Conservation (phyloP, 441 rosid genomes). For the Melianthus villosus region DNA sequence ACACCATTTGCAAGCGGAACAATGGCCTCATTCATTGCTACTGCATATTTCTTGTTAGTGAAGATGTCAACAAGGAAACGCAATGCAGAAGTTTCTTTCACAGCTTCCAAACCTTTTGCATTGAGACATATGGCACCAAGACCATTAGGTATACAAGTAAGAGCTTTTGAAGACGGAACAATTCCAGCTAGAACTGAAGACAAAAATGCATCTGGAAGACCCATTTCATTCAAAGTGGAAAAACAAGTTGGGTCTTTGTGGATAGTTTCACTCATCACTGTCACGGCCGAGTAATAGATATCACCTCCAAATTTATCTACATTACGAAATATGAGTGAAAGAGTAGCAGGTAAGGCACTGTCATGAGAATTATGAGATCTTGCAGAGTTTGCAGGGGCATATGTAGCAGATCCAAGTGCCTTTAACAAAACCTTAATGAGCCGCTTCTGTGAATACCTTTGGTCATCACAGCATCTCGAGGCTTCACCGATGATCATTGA, state of each 20-base stretch:
- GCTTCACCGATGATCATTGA: slow-evolving; percentile 49
- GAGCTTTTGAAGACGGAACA: slow-evolving; percentile 81
- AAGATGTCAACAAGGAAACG: slow-evolving; percentile 85
- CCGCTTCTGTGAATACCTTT: slow-evolving; percentile 61
- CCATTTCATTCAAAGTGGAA: slow-evolving; percentile 72
- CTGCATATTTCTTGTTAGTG: slow-evolving; percentile 58
- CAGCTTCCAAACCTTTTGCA: slow-evolving; percentile 77
- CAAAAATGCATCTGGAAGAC: too few relatives aligned
- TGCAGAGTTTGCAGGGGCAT: slow-evolving; percentile 55
- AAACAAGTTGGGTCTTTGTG: slow-evolving; percentile 98
- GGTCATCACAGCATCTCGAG: slow-evolving; percentile 44
- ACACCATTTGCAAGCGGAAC: slow-evolving; percentile 82
- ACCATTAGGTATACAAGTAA: slow-evolving; percentile 92
- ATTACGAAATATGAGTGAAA: slow-evolving; percentile 57
- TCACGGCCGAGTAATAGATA: slow-evolving; percentile 86
- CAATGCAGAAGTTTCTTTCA: slow-evolving; percentile 69
- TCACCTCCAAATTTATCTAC: slow-evolving; percentile 95
- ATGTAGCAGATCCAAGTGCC: slow-evolving; percentile 96
- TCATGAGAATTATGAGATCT: slow-evolving; percentile 66
- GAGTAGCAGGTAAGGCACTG: slow-evolving; percentile 61
- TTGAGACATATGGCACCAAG: slow-evolving; percentile 94
- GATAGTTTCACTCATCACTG: slow-evolving; percentile 90
- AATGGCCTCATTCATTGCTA: slow-evolving; percentile 89
- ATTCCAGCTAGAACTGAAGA: slow-evolving; percentile 89
- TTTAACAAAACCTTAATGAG: slow-evolving; percentile 81